Conservation (phyloP, 306 rosid species). For the Urtica urens region DNA sequence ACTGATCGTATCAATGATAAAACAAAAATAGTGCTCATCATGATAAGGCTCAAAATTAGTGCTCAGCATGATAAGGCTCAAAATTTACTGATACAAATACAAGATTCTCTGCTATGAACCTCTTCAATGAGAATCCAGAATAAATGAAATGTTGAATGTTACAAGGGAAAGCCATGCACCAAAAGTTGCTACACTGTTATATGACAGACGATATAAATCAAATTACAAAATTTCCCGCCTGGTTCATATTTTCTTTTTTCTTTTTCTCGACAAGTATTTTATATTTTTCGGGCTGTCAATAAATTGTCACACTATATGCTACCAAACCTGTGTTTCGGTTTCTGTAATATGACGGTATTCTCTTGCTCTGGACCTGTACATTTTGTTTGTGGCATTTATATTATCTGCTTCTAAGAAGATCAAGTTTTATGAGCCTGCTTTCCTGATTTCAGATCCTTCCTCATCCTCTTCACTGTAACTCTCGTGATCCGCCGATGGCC, state of each 20-base stretch:
- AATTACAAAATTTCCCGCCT: constrained; percentile 16
- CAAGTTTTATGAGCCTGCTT: constrained; percentile 36
- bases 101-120: not conserved
- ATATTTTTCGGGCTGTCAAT: constrained; percentile 9
- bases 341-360: constrained; percentile 13
- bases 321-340: constrained; percentile 10
- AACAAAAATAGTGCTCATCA: too few species aligned
- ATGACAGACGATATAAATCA: constrained; percentile 2
- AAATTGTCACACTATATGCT: constrained; percentile 10
- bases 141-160: not conserved
- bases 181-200: not conserved
- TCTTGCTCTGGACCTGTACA: constrained; percentile 37
- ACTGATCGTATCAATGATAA: too few species aligned
- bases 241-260: not conserved
- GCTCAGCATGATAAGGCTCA: too few species aligned
- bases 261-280: constrained; percentile 3
- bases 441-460: constrained; percentile 21
- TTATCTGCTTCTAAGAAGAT: constrained; percentile 25
- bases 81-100: not conserved
- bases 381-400: constrained; percentile 11
- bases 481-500: constrained; percentile 40
- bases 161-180: constrained; percentile 4
- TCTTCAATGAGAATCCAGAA: not conserved
- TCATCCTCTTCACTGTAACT: constrained; percentile 32
- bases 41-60: too few species aligned